Percentiles rank a stretch among this genome's conserved stretches.
phyloP scores from a whole-genome alignment of 495 filamentous ascomycete genomes.

The Neurospora sp. region DNA sequence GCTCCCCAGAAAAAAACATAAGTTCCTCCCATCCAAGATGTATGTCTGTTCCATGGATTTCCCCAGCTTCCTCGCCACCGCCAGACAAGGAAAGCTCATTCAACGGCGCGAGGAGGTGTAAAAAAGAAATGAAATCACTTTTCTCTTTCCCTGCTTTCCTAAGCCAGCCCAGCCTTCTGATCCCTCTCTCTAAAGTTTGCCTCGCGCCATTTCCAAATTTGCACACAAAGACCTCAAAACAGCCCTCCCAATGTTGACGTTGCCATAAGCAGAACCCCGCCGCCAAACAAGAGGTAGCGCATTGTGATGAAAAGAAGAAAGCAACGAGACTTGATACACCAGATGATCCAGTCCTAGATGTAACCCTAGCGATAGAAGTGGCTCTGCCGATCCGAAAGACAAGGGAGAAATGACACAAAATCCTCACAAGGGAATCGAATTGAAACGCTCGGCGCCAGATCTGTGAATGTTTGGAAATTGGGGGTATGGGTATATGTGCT shows the following conservation, averaged over 20 bases:
- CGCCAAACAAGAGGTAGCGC: neutral
- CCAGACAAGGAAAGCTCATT: neutral
- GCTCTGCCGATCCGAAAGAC: neutral
- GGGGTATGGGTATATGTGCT: neutral
- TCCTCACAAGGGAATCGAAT: neutral
- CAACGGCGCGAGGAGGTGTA: neutral
- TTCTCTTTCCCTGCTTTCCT: neutral
- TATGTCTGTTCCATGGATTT: neutral
- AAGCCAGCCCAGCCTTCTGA: neutral
- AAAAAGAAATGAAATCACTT: neutral
- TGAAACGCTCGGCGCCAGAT: neutral
- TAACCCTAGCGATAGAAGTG: neutral
- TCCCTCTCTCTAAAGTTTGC: neutral
- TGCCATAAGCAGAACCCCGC: neutral
- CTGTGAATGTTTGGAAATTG: neutral
- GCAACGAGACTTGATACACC: neutral
- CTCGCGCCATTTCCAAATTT: neutral
- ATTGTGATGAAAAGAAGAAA: neutral
- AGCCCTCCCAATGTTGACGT: neutral
- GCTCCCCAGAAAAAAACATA: neutral
- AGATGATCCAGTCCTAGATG: neutral
- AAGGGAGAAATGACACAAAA: neutral
- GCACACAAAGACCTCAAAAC: neutral
- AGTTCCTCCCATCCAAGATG: neutral
- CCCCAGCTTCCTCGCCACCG: neutral